These are phyloP conservation scores for Podaxis rugospora DNA, from an alignment of 768 basidiomycete genomes.

Conservation along the genomic window DNA sequence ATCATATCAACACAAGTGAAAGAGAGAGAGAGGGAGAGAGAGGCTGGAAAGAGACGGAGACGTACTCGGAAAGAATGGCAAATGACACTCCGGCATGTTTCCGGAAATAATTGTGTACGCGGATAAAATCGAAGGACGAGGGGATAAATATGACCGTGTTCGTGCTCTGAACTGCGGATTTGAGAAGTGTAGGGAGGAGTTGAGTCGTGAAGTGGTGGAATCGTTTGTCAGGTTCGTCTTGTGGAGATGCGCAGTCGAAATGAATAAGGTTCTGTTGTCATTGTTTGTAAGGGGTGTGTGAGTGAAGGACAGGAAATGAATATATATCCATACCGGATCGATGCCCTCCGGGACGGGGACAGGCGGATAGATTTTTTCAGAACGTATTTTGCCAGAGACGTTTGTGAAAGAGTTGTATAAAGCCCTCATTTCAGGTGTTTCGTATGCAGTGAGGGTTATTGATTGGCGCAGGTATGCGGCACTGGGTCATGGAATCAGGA, in stretches of 20 bases:
- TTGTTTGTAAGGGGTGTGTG: background rate
- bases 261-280: constrained; percentile 56
- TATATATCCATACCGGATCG: constrained; percentile 64
- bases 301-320: background rate
- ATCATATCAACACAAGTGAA: too few relatives aligned
- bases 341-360: constrained; percentile 81
- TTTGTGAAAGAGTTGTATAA: constrained; percentile 83
- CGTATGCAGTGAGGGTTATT: constrained; percentile 80
- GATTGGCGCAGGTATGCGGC: constrained; percentile 86
- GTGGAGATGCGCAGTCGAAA: constrained; percentile 67
- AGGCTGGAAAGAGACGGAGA: background rate
- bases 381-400: constrained; percentile 76
- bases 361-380: constrained; percentile 65
- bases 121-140: constrained; percentile 94
- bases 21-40: too few relatives aligned
- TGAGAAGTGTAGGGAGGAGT: constrained; percentile 78
- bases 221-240: constrained; percentile 82
- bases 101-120: constrained; percentile 82
- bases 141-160: constrained; percentile 90
- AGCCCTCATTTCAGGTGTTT: constrained; percentile 82
- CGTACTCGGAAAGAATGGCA: constrained; percentile 86
- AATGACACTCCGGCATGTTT: constrained; percentile 69
- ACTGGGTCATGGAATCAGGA: constrained; percentile 32
- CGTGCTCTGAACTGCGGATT: constrained; percentile 89
- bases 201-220: constrained; percentile 87